Conservation (phyloP, 2,329 filamentous ascomycete genomes). For the Dactylonectria macrodidyma region DNA sequence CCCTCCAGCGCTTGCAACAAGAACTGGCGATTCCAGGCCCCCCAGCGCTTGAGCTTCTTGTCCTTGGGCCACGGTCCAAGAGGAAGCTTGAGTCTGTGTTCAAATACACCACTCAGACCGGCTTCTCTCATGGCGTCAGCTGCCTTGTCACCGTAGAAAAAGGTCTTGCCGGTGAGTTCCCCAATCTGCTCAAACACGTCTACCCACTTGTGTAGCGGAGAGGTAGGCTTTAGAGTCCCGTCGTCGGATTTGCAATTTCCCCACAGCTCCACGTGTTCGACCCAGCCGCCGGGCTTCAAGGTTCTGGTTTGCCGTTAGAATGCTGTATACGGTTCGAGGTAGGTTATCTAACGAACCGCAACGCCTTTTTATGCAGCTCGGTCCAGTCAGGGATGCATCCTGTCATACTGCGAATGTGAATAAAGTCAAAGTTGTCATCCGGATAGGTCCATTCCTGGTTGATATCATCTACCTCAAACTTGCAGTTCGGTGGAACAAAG, state of each 20-base stretch:
- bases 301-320: slow-evolving; percentile 9
- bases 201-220: slow-evolving; percentile 40
- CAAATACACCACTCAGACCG: slow-evolving; percentile 34
- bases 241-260: slow-evolving; percentile 43
- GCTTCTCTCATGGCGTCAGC: slow-evolving; percentile 35
- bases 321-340: slow-evolving; percentile 53
- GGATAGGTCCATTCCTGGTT: slow-evolving; percentile 65
- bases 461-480: slow-evolving; percentile 75
- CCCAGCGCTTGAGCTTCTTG: slow-evolving; percentile 41
- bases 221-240: slow-evolving; percentile 37
- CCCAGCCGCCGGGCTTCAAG: slow-evolving; percentile 32
- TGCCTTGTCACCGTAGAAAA: slow-evolving; percentile 37
- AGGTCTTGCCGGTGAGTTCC: slow-evolving; percentile 35
- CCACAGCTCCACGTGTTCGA: slow-evolving; percentile 32
- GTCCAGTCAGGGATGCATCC: slow-evolving; percentile 69
- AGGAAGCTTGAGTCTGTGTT: slow-evolving; percentile 34
- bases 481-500: slow-evolving; percentile 72
- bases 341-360: slow-evolving; percentile 57
- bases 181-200: slow-evolving; percentile 35
- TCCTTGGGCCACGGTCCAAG: slow-evolving; percentile 49
- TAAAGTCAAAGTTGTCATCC: slow-evolving; percentile 66
- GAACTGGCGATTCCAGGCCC: slow-evolving; percentile 38
- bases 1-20: slow-evolving; percentile 39
- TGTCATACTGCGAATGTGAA: slow-evolving; percentile 69
- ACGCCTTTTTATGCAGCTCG: slow-evolving; percentile 62